Evolutionary conservation across 108 stramenopile species (phyloP).

Genomic region (Cyclotella distinguenda): DNA sequence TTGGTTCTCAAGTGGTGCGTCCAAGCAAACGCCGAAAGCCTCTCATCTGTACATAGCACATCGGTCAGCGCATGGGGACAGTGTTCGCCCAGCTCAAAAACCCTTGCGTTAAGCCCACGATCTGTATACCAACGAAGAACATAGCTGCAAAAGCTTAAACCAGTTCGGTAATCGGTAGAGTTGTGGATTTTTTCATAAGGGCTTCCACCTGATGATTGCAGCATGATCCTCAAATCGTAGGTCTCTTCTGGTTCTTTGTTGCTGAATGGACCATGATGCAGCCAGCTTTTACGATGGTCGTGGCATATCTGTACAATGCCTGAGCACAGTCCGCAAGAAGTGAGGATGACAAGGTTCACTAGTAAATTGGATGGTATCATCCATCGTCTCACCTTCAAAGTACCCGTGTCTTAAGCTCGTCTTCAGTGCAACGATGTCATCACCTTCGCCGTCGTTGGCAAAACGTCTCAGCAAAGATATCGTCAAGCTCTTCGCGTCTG

Average conservation of each 20-base stretch:
- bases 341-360: background rate
- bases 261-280: conserved; percentile 20
- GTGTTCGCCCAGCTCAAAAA: conserved; percentile 41
- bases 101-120: conserved; percentile 19
- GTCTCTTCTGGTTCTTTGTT: conserved; percentile 15
- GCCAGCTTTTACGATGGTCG: conserved; percentile 44
- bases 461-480: conserved; percentile 27
- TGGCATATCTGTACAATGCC: conserved; percentile 49
- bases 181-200: conserved; percentile 17
- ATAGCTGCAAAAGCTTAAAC: conserved; percentile 26
- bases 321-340: background rate
- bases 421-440: conserved; percentile 28
- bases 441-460: conserved; percentile 23
- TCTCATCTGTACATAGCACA: conserved; percentile 24
- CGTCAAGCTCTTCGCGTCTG: conserved; percentile 23
- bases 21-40: conserved; percentile 28
- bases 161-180: conserved; percentile 22
- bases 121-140: conserved; percentile 43
- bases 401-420: conserved; percentile 27
- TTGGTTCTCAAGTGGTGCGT: conserved; percentile 22
- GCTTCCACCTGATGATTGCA: conserved; percentile 7
- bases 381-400: conserved; percentile 35
- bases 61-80: conserved; percentile 26
- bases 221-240: conserved; percentile 32
- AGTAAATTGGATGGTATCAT: background rate